These are phyloP conservation scores for Tulasnella sp. DNA, from an alignment of 768 basidiomycete genomes.

Conservation along the genomic window DNA sequence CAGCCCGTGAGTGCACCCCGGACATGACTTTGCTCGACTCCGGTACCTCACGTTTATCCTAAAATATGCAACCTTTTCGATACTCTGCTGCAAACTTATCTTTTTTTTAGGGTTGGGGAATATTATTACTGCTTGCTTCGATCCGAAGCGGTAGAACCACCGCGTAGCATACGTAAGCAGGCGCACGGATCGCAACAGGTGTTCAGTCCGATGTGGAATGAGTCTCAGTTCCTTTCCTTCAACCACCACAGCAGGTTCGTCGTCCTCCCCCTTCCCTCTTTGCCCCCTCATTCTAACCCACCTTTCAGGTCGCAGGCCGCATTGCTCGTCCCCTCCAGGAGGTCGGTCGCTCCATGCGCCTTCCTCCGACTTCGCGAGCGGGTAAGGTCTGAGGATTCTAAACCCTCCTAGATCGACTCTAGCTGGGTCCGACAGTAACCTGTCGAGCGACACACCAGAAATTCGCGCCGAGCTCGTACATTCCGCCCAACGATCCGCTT, in stretches of 20 bases:
- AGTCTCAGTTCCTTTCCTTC: neutral
- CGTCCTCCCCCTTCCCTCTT: neutral
- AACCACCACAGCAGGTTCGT: conserved; percentile 6
- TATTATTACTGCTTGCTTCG: too few species aligned
- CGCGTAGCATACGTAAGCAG: neutral
- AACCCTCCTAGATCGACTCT: conserved; percentile 5
- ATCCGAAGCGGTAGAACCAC: neutral
- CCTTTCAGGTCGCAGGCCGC: neutral
- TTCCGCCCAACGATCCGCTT: neutral
- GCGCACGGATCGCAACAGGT: neutral
- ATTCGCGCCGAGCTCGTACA: neutral
- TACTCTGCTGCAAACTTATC: too few species aligned
- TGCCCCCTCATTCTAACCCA: neutral
- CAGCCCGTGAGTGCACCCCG: too few species aligned
- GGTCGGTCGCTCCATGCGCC: neutral
- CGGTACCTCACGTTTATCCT: too few species aligned
- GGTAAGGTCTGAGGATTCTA: conserved; percentile 5
- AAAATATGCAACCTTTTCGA: too few species aligned
- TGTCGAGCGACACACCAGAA: conserved; percentile 9
- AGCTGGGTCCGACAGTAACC: conserved; percentile 9
- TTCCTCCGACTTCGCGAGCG: neutral
- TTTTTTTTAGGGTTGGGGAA: too few species aligned
- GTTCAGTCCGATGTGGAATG: neutral
- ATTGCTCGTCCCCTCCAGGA: neutral
- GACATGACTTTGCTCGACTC: too few species aligned